Base-by-base conservation (phyloP, 768 basidiomycete species). In the Mycena chlorophos region DNA sequence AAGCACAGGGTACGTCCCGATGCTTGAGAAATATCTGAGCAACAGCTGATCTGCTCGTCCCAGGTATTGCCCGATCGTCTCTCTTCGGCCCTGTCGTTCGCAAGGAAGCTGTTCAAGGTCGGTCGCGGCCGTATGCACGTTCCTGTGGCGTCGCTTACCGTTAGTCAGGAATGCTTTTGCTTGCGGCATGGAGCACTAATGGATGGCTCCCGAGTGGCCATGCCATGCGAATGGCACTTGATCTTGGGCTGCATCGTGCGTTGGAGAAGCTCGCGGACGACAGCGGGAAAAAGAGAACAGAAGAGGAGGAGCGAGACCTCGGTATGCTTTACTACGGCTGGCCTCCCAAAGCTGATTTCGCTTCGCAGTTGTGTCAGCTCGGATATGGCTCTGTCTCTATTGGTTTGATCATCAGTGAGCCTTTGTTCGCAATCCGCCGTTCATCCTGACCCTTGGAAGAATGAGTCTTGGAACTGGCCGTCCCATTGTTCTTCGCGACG, bases 1-100 rank as follows among this genome's bases (percentile, higher is more conserved):
- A 97, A 74, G 94, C 95, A 23, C 94, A 96, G 69, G 93, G 94
- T n/a, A n/a, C n/a, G n/a, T n/a, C n/a, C n/a, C n/a, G n/a, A n/a
- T n/a, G n/a, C n/a, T n/a, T n/a, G n/a, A n/a, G n/a, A n/a, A n/a
- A n/a, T n/a, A n/a, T n/a, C n/a, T n/a, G n/a, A n/a, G n/a, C n/a
- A n/a, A n/a, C n/a, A n/a, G n/a, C n/a, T n/a, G n/a, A n/a, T n/a
- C n/a, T n/a, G n/a, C n/a, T n/a, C n/a, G n/a, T n/a, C n/a, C n/a
- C n/a, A n/a, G n/a, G n/a, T 45, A 96, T 98, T 63, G 95, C 95
- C 39, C 83, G 94, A 37, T 93, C 90, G 26, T 92, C 92, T 5
- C 80, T 98, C 37, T 97, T 98, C 66, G 94, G 95, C 16, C 93
- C 94, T 46, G 86, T 95, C 37, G 93, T 94, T 37, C 78, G 91